Evolutionary conservation across 306 rosid genomes (phyloP).

Genomic region (Comarum palustre): DNA sequence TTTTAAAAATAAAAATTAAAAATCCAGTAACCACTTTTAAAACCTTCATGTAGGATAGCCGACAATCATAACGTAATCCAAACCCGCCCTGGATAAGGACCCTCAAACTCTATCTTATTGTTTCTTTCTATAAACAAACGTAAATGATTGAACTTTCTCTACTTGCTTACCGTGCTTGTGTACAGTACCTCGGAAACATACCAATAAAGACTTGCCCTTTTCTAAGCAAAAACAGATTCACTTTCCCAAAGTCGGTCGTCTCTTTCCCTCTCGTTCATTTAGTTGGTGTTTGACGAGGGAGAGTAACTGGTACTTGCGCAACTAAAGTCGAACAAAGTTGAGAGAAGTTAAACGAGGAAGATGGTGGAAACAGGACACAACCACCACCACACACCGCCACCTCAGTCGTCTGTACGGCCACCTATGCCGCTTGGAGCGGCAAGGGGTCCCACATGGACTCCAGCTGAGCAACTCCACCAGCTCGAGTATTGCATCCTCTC

Average conservation of each 20-base stretch:
- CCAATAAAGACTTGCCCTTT: background rate
- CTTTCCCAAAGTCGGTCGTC: background rate
- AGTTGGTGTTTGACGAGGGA: background rate
- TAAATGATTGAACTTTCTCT: background rate
- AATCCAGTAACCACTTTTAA: no score
- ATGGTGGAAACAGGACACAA: slow-evolving; percentile 69
- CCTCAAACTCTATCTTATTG: no score
- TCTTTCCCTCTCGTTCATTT: background rate
- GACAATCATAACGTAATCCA: no score
- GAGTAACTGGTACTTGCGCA: background rate
- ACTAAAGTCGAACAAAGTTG: background rate
- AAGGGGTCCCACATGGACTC: slow-evolving; percentile 72
- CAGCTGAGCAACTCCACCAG: slow-evolving; percentile 77
- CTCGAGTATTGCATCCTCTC: slow-evolving; percentile 93
- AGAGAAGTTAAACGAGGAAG: slow-evolving; percentile 14
- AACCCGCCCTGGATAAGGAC: no score
- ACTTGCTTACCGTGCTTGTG: background rate
- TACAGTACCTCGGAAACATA: background rate
- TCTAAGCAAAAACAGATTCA: background rate
- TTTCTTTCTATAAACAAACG: background rate
- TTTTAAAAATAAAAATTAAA: no score
- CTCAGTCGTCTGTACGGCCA: slow-evolving; percentile 30
- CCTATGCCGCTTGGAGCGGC: slow-evolving; percentile 46
- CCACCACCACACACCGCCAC: slow-evolving; percentile 50
- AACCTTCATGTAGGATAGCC: no score